These are phyloP conservation scores for Auricularia sp. DNA, from an alignment of 768 basidiomycete genomes.

Conservation along the genomic window DNA sequence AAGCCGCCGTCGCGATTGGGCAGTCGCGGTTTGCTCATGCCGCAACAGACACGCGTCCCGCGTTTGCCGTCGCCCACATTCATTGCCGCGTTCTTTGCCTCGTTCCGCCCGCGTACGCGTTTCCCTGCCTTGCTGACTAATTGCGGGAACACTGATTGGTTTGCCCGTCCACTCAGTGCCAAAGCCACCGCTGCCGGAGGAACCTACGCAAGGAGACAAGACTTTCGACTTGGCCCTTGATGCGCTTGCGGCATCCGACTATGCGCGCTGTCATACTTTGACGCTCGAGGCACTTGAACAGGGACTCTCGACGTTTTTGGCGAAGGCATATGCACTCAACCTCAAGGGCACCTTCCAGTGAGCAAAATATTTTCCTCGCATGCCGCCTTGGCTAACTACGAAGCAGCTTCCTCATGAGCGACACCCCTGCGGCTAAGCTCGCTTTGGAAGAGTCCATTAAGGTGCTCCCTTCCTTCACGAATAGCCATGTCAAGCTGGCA, in stretches of 20 bases:
- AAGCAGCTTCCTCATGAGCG: slow-evolving; percentile 75
- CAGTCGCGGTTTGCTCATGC: background rate
- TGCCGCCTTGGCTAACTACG: background rate
- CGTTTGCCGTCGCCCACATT: slow-evolving; percentile 84
- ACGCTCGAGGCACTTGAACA: slow-evolving; percentile 79
- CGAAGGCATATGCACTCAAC: slow-evolving; percentile 83
- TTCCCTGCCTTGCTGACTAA: slow-evolving; percentile 2
- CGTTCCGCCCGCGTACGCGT: slow-evolving; percentile 78
- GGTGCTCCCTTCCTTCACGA: slow-evolving; percentile 61
- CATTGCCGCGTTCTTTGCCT: slow-evolving; percentile 91
- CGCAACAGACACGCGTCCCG: slow-evolving; percentile 55
- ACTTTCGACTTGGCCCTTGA: slow-evolving; percentile 73
- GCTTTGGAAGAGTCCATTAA: slow-evolving; percentile 73
- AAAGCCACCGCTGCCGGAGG: slow-evolving; percentile 62
- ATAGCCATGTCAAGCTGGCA: slow-evolving; percentile 92
- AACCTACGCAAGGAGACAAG: slow-evolving; percentile 68
- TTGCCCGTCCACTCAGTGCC: slow-evolving; percentile 33
- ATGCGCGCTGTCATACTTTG: slow-evolving; percentile 53
- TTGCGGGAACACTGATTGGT: background rate
- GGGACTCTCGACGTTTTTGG: slow-evolving; percentile 64
- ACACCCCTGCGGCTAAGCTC: slow-evolving; percentile 69
- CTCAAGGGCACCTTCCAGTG: slow-evolving; percentile 94
- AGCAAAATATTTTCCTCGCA: slow-evolving; percentile 16
- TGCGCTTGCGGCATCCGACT: slow-evolving; percentile 79
- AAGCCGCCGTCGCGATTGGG: background rate